These are phyloP conservation scores for Backusella tarrabulga DNA, from an alignment of 192 early-diverging fungal species.

Conservation along the genomic window DNA sequence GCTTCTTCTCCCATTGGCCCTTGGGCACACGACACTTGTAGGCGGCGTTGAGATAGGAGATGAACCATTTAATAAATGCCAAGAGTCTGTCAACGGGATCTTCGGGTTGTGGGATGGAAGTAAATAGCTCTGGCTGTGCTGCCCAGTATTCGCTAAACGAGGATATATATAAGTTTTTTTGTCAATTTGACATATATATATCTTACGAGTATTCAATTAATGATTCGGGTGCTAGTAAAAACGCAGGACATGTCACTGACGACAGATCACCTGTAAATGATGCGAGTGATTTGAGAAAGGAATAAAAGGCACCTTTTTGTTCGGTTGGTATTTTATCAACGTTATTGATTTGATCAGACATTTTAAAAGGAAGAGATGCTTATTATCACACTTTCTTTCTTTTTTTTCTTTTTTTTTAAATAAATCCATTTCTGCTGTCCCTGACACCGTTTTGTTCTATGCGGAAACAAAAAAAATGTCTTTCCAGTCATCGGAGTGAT, in stretches of 20 bases:
- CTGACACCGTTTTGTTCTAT: neutral
- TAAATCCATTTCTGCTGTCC: conserved; percentile 2
- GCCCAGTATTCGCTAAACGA: conserved; percentile 52
- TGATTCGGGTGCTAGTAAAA: conserved; percentile 69
- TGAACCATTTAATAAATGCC: conserved; percentile 68
- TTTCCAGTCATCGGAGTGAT: neutral
- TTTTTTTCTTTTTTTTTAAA: neutral
- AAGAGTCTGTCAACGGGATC: conserved; percentile 60
- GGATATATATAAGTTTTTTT: too few relatives aligned
- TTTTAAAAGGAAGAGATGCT: neutral
- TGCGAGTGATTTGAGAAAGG: conserved; percentile 62
- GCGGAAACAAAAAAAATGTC: neutral
- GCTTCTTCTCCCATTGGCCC: conserved; percentile 69
- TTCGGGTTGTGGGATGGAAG: conserved; percentile 55
- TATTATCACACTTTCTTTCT: neutral
- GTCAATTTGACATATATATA: neutral
- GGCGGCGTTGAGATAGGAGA: conserved; percentile 74
- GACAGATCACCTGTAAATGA: conserved; percentile 78
- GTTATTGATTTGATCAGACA: conserved; percentile 20
- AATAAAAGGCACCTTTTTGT: conserved; percentile 58
- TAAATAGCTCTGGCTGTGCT: conserved; percentile 57
- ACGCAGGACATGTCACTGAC: conserved; percentile 71
- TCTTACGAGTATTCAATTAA: conserved; percentile 70
- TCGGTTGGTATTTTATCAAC: conserved; percentile 47
- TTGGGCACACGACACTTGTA: conserved; percentile 66